These are phyloP conservation scores for Thelonectria rubi DNA, from an alignment of 2,329 filamentous ascomycete species.

Conservation along the genomic window DNA sequence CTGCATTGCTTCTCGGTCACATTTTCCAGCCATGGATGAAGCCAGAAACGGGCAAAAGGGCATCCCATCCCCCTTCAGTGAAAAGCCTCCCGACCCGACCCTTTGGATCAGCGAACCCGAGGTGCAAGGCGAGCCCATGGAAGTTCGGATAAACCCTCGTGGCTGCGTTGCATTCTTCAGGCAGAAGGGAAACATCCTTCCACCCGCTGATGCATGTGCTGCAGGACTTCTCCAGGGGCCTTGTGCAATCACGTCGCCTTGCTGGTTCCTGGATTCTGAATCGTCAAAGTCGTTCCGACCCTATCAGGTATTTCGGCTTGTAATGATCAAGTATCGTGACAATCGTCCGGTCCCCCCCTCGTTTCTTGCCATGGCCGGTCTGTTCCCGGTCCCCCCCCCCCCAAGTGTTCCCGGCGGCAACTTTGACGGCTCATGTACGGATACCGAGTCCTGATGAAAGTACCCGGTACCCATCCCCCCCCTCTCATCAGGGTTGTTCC, in stretches of 20 bases:
- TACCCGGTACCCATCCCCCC: no score
- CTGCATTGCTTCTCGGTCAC: no score
- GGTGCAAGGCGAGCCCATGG: no score
- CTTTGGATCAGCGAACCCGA: no score
- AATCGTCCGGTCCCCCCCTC: not conserved
- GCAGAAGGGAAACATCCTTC: conserved; percentile 12
- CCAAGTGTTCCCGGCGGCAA: no score
- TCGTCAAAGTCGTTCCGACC: conserved; percentile 1
- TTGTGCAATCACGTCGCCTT: not conserved
- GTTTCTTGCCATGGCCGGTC: conserved; percentile 11
- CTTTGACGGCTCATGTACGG: not conserved
- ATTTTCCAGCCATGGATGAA: no score
- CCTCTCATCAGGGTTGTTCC: no score
- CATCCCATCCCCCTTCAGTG: no score
- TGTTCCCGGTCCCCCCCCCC: conserved; percentile 19
- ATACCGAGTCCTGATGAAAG: not conserved
- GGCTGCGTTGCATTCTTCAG: not conserved
- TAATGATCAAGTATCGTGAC: not conserved
- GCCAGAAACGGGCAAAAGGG: no score
- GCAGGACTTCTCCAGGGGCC: conserved; percentile 3
- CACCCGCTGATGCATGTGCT: conserved; percentile 24
- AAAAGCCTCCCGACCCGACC: no score
- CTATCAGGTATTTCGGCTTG: not conserved
- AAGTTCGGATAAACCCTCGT: no score
- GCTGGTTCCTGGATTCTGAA: conserved; percentile 22